Conservation (phyloP, 257 asterid genomes). For the Solanum bukasovii region DNA sequence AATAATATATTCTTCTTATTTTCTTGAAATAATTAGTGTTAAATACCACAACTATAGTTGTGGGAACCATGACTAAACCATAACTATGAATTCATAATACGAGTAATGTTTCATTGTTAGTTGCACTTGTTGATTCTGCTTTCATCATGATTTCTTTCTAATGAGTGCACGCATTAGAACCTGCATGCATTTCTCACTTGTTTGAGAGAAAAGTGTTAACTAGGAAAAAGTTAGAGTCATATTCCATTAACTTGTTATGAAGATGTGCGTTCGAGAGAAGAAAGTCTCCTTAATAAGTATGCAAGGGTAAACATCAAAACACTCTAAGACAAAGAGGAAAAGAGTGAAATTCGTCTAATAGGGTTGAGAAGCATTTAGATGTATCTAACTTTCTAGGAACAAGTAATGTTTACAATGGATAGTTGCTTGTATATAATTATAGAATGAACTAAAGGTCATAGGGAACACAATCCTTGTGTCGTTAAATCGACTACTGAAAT, state of each 20-base stretch:
- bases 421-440: accelerated
- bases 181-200: neutral
- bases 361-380: neutral
- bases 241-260: neutral
- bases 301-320: neutral
- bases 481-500: neutral
- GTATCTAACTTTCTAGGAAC: neutral
- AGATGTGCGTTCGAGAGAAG: neutral
- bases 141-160: neutral
- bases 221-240: neutral
- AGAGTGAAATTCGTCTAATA: neutral
- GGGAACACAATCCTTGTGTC: neutral
- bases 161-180: neutral
- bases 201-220: neutral
- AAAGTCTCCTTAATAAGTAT: neutral
- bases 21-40: neutral
- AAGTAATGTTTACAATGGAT: neutral
- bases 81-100: too few relatives aligned
- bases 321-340: neutral
- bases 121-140: neutral
- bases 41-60: neutral
- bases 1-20: too few relatives aligned
- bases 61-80: neutral
- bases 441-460: neutral
- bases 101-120: too few relatives aligned